Evolutionary conservation across 805 yeast genomes (phyloP), one percentile per base, ranked within the genome.

Genomic region (Kluyveromyces wickerhamii): DNA sequence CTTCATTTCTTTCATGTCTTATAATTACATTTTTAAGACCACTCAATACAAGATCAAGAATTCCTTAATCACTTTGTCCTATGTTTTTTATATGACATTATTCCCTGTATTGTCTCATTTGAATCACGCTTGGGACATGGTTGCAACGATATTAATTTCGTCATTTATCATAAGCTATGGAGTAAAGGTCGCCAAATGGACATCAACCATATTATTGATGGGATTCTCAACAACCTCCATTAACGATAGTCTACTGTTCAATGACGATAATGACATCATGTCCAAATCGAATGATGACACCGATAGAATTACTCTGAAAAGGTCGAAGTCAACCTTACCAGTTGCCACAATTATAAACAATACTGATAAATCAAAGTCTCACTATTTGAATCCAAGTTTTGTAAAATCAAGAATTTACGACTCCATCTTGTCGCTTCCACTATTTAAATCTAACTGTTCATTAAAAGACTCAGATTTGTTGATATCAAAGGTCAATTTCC

Each of bases 401-500:
- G 38, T 70, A 8, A 63, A 62, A 38, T 38, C 60, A 0, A 48
- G 59, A 4, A 65, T 82, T 4, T 55, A 54, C n/a, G 67, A 65
- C 28, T 52, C 55, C 8, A 66, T 82, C n/a, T 52, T 60, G 17
- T 49, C 51, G 1, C 54, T 77, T n/a, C 76, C 72, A 10, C 60
- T 59, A 24, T 82, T 71, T 56, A 74, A 70, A 46, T 54, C 67
- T 3, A 55, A 61, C 4, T 79, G 76, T 47, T 49, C 51, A 5
- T 50, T 81, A 11, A 63, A 68, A 10, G 18, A 51, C 29, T 38
- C 63, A 52, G 47, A 62, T 28, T 36, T 81, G 7, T 61, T 72
- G 33, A 59, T 82, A 5, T 67, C 81, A 3, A 75, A 79, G 44
- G 77, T 79, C 24, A 81, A 77, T 50, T 73, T 75, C 49, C 69